Evolutionary conservation across 129 eudicot species (phyloP).

Genomic region (Calendula officinalis): DNA sequence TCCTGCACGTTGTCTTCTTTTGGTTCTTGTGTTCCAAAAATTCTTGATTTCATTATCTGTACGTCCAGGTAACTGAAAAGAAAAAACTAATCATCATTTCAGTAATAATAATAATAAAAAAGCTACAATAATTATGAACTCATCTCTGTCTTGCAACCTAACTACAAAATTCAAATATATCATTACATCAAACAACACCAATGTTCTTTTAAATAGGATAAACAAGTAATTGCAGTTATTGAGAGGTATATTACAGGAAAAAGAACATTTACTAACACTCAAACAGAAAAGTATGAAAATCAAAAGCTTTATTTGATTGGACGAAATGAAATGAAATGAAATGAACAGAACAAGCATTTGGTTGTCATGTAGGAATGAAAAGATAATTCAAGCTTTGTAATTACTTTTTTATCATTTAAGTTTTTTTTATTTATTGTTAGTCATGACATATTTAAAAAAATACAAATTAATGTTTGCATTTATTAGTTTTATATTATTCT

Average conservation of each 20-base stretch:
- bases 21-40: slow-evolving; percentile 92
- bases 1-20: slow-evolving; percentile 90
- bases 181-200: not conserved
- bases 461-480: not conserved
- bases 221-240: too few relatives aligned
- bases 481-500: not conserved
- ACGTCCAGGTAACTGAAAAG: slow-evolving; percentile 85
- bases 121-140: not conserved
- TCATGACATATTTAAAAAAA: not conserved
- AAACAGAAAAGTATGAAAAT: not conserved
- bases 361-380: not conserved
- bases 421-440: not conserved
- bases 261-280: too few relatives aligned
- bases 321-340: not conserved
- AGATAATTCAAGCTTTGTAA: not conserved
- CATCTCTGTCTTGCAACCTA: slow-evolving; percentile 7
- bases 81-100: slow-evolving; percentile 8
- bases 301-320: not conserved
- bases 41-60: slow-evolving; percentile 95
- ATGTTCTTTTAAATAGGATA: too few relatives aligned
- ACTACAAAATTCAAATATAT: too few relatives aligned
- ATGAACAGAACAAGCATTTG: not conserved
- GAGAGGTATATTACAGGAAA: too few relatives aligned
- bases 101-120: slow-evolving; percentile 14
- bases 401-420: not conserved